Evolutionary conservation across 805 yeast species (phyloP).

Genomic region (Kodamaea neixiangensis): DNA sequence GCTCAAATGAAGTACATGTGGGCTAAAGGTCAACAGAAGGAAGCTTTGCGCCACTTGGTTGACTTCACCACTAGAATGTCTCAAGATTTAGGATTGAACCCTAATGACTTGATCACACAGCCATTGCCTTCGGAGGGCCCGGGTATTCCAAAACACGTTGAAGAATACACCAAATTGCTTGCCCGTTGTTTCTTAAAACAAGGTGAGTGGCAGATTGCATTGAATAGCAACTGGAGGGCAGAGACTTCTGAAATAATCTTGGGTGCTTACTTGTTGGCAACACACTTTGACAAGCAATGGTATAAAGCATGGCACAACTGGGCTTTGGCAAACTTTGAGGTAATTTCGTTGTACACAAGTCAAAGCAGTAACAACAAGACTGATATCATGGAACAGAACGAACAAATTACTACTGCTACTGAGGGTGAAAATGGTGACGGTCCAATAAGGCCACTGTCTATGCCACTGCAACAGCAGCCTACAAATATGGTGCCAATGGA

Average conservation of each 20-base stretch:
- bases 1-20: constrained; percentile 96
- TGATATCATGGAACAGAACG: constrained; percentile 34
- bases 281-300: constrained; percentile 92
- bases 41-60: constrained; percentile 81
- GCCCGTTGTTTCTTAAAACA: constrained; percentile 96
- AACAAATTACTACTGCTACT: constrained; percentile 20
- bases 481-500: constrained; percentile 44
- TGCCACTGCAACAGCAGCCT: constrained; percentile 11
- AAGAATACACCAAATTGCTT: constrained; percentile 77
- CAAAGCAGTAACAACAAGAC: constrained; percentile 24
- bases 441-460: not conserved
- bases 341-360: constrained; percentile 61
- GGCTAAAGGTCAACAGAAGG: constrained; percentile 88
- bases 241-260: constrained; percentile 78
- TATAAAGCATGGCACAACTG: constrained; percentile 99
- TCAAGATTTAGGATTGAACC: constrained; percentile 81
- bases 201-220: constrained; percentile 95
- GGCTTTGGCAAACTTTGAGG: constrained; percentile 98
- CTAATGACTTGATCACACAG: constrained; percentile 83
- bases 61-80: constrained; percentile 92
- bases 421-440: constrained; percentile 15
- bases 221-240: constrained; percentile 77
- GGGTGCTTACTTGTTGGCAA: constrained; percentile 90
- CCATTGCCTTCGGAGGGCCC: constrained; percentile 76
- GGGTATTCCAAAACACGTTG: constrained; percentile 72